Percentiles rank a stretch among this genome's conserved stretches.
Conservation (phyloP, 2,329 filamentous ascomycete genomes). For the Aspergillus proliferans region DNA sequence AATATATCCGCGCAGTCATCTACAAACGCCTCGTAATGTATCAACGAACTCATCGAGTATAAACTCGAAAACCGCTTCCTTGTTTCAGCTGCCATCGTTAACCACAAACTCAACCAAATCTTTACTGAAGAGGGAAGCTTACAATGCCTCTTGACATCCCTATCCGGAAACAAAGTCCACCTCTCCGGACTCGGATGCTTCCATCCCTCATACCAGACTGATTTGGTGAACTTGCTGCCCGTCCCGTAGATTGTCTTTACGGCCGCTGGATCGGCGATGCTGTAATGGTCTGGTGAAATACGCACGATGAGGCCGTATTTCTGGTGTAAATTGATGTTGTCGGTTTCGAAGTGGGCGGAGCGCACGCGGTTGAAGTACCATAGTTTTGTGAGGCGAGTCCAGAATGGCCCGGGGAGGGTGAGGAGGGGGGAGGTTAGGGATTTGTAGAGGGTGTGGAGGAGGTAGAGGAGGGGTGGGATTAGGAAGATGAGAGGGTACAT, state of each 20-base stretch:
- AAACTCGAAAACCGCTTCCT: conserved; percentile 38
- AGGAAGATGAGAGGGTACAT: conserved; percentile 11
- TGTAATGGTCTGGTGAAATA: conserved; percentile 45
- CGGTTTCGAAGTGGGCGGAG: conserved; percentile 32
- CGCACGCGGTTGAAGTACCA: conserved; percentile 40
- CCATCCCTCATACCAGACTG: conserved; percentile 30
- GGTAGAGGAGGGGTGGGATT: conserved; percentile 6
- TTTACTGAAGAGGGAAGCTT: neutral
- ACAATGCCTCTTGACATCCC: conserved; percentile 34
- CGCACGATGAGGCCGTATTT: conserved; percentile 42
- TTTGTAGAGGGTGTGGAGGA: conserved; percentile 14
- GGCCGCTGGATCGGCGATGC: conserved; percentile 37
- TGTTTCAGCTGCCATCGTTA: conserved; percentile 20
- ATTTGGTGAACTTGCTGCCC: conserved; percentile 36
- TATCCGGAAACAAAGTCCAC: conserved; percentile 29
- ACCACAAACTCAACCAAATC: neutral
- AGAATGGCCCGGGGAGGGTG: conserved; percentile 41
- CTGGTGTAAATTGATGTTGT: conserved; percentile 36
- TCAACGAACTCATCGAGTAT: conserved; percentile 45
- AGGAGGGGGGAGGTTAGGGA: conserved; percentile 30
- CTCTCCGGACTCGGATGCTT: conserved; percentile 21
- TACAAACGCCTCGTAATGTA: conserved; percentile 46
- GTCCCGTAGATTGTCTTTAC: conserved; percentile 39
- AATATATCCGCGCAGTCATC: conserved; percentile 44
- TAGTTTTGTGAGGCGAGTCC: conserved; percentile 38